phyloP scores from a whole-genome alignment of 1,284 basidiomycete genomes.

The Ustilago nuda region DNA sequence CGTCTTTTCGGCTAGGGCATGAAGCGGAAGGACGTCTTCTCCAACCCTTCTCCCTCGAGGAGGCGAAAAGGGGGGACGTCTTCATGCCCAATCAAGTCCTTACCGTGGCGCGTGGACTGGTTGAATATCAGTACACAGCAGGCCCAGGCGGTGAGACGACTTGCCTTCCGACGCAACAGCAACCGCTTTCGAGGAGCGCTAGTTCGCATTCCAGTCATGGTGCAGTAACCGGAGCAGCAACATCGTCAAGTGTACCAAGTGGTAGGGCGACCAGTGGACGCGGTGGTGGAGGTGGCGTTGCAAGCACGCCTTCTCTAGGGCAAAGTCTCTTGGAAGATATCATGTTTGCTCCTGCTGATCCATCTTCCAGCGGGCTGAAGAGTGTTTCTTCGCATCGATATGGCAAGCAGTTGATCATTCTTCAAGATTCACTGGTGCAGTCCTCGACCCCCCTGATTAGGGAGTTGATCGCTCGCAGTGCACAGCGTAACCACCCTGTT shows the following conservation, averaged over 20 bases:
- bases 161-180: slow-evolving; percentile 8
- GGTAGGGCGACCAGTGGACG: slow-evolving; percentile 3
- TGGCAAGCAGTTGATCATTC: slow-evolving; percentile 53
- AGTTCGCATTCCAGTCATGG: slow-evolving; percentile 1
- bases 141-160: slow-evolving; percentile 22
- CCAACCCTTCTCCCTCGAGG: slow-evolving; percentile 1
- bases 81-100: slow-evolving; percentile 56
- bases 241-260: not conserved
- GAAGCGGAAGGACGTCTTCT: slow-evolving; percentile 50
- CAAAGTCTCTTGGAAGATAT: slow-evolving; percentile 39
- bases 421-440: slow-evolving; percentile 58
- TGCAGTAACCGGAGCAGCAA: not conserved
- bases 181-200: slow-evolving; percentile 21
- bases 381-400: slow-evolving; percentile 38
- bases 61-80: slow-evolving; percentile 17
- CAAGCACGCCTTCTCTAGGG: slow-evolving; percentile 45
- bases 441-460: slow-evolving; percentile 42
- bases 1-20: slow-evolving; percentile 61
- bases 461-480: slow-evolving; percentile 41
- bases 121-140: slow-evolving; percentile 39
- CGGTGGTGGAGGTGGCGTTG: slow-evolving; percentile 11
- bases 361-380: slow-evolving; percentile 24
- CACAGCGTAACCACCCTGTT: slow-evolving; percentile 24
- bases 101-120: slow-evolving; percentile 47
- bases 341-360: slow-evolving; percentile 31